A percentile compares a stretch with the other conserved stretches of the same genome.
Evolutionary conservation across 1,139 yeast species (phyloP).

Genomic region (Suhomyces yuchorum): DNA sequence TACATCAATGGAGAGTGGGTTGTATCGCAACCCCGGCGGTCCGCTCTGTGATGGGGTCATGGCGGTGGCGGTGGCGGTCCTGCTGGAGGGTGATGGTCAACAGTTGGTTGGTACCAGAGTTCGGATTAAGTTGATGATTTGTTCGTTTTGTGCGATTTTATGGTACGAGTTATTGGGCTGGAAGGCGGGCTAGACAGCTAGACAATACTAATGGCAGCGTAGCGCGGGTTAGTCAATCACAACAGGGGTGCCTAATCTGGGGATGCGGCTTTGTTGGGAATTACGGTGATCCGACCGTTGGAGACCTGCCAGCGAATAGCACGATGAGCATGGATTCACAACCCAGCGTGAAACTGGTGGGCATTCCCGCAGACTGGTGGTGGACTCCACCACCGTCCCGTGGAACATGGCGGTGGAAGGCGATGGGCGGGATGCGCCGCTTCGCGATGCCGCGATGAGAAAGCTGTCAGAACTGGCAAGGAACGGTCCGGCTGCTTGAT

Average conservation of each 20-base stretch:
- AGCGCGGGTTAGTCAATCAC: neutral
- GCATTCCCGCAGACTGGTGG: too few species aligned
- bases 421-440: too few species aligned
- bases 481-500: too few species aligned
- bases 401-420: too few species aligned
- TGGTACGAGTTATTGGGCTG: neutral
- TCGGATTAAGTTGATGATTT: neutral
- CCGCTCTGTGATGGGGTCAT: neutral
- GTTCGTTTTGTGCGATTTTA: neutral
- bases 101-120: neutral
- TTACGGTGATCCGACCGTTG: neutral
- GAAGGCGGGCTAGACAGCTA: neutral
- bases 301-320: neutral
- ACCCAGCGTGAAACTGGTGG: neutral
- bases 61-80: neutral
- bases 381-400: too few species aligned
- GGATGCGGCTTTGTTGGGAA: neutral
- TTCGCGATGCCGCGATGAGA: too few species aligned
- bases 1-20: constrained; percentile 7
- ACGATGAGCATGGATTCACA: neutral
- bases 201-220: neutral
- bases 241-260: neutral
- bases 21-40: constrained; percentile 2
- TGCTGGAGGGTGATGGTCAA: neutral
- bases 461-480: too few species aligned